Conservation (phyloP, 139 green algal genomes). For the Ettlia oleoabundans region DNA sequence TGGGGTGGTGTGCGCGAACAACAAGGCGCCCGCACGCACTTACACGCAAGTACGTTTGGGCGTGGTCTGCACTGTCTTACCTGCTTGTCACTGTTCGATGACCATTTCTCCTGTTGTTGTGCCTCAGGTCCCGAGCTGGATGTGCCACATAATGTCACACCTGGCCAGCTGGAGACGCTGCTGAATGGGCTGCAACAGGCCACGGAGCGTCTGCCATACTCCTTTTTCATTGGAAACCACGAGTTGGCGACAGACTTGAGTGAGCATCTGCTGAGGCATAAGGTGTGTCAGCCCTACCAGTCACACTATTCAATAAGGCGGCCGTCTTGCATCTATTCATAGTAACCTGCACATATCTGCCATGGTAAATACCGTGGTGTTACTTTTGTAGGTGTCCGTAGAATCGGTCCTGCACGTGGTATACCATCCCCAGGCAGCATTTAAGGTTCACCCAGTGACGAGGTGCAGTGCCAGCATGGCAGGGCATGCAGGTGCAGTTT, state of each 20-base stretch:
- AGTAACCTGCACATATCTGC: too few relatives aligned
- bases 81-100: too few relatives aligned
- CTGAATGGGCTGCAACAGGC: conserved; percentile 88
- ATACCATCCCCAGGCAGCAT: conserved; percentile 95
- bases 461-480: conserved; percentile 91
- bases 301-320: too few relatives aligned
- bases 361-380: too few relatives aligned
- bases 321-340: too few relatives aligned
- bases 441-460: conserved; percentile 91
- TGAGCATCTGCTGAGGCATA: conserved; percentile 70
- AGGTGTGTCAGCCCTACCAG: conserved; percentile 27
- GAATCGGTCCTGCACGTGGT: conserved; percentile 87
- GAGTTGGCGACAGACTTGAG: conserved; percentile 81
- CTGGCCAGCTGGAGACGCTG: conserved; percentile 86
- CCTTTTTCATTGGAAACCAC: conserved; percentile 88
- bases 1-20: too few relatives aligned
- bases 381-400: conserved; percentile 73
- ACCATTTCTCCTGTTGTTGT: too few relatives aligned
- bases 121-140: conserved; percentile 94
- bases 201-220: conserved; percentile 92
- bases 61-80: too few relatives aligned
- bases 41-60: too few relatives aligned
- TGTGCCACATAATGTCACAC: conserved; percentile 81
- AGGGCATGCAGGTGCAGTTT: conserved; percentile 79
- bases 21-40: too few relatives aligned